Conservation (phyloP, 805 yeast genomes). For the Jamesozyma jinghongensis region DNA sequence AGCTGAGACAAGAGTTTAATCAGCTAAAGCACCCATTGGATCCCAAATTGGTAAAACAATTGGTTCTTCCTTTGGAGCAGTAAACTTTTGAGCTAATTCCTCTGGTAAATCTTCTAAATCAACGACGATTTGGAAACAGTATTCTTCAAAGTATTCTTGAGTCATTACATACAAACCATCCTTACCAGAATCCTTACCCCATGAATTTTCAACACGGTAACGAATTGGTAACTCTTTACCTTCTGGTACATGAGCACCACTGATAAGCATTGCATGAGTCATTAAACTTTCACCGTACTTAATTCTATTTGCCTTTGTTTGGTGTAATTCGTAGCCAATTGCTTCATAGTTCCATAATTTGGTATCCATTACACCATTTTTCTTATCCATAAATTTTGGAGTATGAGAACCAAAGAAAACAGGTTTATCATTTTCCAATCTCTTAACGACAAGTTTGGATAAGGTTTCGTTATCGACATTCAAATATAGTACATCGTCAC, state of each 20-base stretch:
- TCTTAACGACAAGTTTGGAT: conserved; percentile 52
- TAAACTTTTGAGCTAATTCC: conserved; percentile 30
- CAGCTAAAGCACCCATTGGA: conserved; percentile 70
- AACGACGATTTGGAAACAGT: conserved; percentile 63
- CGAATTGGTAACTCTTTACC: conserved; percentile 46
- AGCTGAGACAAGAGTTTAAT: conserved; percentile 3
- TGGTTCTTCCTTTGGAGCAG: conserved; percentile 38
- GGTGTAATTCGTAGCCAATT: conserved; percentile 44
- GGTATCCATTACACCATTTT: conserved; percentile 63
- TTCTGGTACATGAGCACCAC: conserved; percentile 60
- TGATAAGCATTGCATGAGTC: conserved; percentile 88
- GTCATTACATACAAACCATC: conserved; percentile 67
- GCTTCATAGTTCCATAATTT: conserved; percentile 58
- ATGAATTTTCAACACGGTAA: conserved; percentile 69
- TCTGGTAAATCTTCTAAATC: conserved; percentile 41
- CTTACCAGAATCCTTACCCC: conserved; percentile 62
- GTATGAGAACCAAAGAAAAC: conserved; percentile 87
- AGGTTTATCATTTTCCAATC: conserved; percentile 65
- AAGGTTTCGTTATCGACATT: conserved; percentile 54
- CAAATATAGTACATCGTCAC: conserved; percentile 61
- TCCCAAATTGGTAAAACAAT: conserved; percentile 66
- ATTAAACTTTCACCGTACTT: conserved; percentile 61
- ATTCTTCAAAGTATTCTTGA: conserved; percentile 65
- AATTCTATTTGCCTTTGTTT: conserved; percentile 60
- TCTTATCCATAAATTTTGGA: conserved; percentile 61